phyloP scores from a whole-genome alignment of 148 eudicot species.

The Rhododendron simsii region DNA sequence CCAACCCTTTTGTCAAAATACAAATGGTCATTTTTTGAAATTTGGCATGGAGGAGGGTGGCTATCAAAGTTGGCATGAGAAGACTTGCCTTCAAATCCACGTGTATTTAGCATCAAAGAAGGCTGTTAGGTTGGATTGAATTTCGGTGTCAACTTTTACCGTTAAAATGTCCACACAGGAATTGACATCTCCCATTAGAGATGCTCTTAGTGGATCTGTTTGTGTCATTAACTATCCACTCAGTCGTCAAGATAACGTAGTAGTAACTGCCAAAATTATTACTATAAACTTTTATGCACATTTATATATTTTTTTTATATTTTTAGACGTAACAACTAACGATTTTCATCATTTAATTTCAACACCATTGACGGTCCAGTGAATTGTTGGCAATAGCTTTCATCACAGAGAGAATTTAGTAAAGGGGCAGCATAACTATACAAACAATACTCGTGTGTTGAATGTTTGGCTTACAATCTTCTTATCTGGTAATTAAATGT shows the following conservation, averaged over 20 bases:
- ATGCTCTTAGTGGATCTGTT: neutral
- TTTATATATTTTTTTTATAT: neutral
- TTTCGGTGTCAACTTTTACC: too few relatives aligned
- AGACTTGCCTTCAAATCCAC: too few relatives aligned
- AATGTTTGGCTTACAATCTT: neutral
- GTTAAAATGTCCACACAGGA: too few relatives aligned
- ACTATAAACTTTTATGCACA: neutral
- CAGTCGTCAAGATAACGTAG: neutral
- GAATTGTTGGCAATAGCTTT: neutral
- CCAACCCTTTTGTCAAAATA: too few relatives aligned
- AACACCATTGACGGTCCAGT: neutral
- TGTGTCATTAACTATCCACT: neutral
- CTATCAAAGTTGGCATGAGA: too few relatives aligned
- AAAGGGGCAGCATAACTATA: neutral
- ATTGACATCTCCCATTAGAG: too few relatives aligned
- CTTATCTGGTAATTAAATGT: neutral
- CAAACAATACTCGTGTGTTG: too few relatives aligned
- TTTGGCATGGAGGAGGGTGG: too few relatives aligned
- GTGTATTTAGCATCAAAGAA: too few relatives aligned
- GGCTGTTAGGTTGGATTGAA: too few relatives aligned
- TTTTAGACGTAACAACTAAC: neutral
- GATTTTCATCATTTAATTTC: neutral
- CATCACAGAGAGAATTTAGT: neutral
- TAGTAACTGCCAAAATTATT: neutral
- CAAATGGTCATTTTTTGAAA: too few relatives aligned